phyloP scores from a whole-genome alignment of 1,284 basidiomycete genomes.

The Kwoniella shivajii region DNA sequence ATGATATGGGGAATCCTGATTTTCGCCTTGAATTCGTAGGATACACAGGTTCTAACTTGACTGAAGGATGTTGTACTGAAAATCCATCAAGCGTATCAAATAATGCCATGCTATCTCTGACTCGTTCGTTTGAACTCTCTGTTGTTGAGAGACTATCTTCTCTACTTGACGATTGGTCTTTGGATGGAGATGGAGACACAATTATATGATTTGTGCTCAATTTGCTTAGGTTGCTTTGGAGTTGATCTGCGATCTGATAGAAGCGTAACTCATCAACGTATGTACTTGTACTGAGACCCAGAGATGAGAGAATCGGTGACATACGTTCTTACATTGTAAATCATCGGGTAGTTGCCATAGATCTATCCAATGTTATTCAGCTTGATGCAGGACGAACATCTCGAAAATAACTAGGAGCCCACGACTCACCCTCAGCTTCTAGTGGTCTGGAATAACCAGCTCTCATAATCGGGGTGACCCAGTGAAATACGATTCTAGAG shows the following conservation, averaged over 20 bases:
- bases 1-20: too few relatives aligned
- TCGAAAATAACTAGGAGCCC: background rate
- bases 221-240: conserved; percentile 11
- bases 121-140: background rate
- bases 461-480: conserved; percentile 35
- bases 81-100: conserved; percentile 11
- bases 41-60: background rate
- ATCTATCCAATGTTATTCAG: conserved; percentile 18
- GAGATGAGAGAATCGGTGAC: too few relatives aligned
- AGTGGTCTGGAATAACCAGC: conserved; percentile 35
- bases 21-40: background rate
- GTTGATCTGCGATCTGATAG: conserved; percentile 19
- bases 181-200: too few relatives aligned
- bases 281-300: too few relatives aligned
- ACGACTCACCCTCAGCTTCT: conserved; percentile 31
- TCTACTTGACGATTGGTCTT: too few relatives aligned
- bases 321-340: conserved; percentile 23
- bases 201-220: too few relatives aligned
- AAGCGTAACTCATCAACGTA: too few relatives aligned
- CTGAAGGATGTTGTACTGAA: conserved; percentile 6
- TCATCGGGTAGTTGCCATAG: conserved; percentile 29
- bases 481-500: conserved; percentile 30
- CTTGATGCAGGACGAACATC: background rate
- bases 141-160: too few relatives aligned
- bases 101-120: conserved; percentile 11